Conservation (phyloP, 164 flowering plant species). For the Sextonia rubra region DNA sequence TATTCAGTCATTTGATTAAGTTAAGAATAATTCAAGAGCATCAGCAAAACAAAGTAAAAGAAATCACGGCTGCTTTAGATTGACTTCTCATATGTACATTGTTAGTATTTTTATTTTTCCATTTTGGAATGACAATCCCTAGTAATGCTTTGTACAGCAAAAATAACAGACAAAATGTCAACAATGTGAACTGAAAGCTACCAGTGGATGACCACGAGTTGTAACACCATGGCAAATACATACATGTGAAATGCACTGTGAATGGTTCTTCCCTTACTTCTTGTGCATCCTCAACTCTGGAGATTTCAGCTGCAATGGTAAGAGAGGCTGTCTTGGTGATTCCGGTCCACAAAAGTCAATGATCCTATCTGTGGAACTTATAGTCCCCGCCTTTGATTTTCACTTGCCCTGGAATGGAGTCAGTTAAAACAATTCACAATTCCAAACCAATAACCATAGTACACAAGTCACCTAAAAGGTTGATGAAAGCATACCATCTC, state of each 20-base stretch:
- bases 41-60: no score
- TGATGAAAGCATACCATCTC: neutral
- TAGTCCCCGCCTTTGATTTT: constrained; percentile 50
- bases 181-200: neutral
- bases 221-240: neutral
- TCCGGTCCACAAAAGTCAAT: constrained; percentile 46
- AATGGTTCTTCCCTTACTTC: constrained; percentile 22
- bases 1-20: no score
- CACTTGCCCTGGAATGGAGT: constrained; percentile 51
- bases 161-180: neutral
- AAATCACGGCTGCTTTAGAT: no score
- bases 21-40: no score
- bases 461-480: neutral
- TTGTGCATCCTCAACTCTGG: constrained; percentile 47
- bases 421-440: neutral
- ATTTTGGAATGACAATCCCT: neutral
- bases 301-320: constrained; percentile 62
- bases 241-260: neutral
- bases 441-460: neutral
- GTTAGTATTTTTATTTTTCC: neutral
- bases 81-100: no score
- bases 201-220: neutral
- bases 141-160: neutral
- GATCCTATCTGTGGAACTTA: constrained; percentile 43
- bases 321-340: constrained; percentile 54